phyloP scores from a whole-genome alignment of 495 filamentous ascomycete genomes.

The Xylaria sp. region DNA sequence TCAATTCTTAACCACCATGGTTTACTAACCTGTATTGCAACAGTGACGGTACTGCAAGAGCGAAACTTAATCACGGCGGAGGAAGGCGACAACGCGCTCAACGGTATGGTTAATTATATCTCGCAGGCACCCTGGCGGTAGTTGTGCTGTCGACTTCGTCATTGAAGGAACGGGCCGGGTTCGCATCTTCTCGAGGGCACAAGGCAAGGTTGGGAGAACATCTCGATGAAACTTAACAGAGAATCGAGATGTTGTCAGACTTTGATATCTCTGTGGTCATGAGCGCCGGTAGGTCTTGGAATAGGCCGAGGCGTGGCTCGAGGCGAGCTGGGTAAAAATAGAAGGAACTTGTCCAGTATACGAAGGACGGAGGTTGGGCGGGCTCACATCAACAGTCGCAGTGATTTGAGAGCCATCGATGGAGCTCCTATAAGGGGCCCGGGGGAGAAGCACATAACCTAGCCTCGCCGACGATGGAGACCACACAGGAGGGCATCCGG shows the following conservation, averaged over 20 bases:
- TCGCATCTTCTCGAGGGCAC: neutral
- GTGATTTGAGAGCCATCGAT: neutral
- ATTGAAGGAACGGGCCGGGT: neutral
- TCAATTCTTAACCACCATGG: neutral
- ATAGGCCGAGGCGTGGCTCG: conserved; percentile 6
- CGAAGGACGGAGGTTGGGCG: conserved; percentile 12
- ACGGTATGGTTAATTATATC: conserved; percentile 44
- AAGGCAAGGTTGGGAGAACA: conserved; percentile 6
- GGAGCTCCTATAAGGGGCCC: neutral
- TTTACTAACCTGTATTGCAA: conserved; percentile 6
- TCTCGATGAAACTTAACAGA: neutral
- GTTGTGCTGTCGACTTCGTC: neutral
- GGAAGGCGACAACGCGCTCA: conserved; percentile 41
- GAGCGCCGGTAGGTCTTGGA: conserved; percentile 15
- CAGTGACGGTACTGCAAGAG: conserved; percentile 42
- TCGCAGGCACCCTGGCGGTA: conserved; percentile 43
- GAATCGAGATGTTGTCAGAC: conserved; percentile 3
- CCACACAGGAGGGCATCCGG: neutral
- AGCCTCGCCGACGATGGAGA: neutral
- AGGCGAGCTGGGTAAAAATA: neutral
- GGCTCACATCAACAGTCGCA: neutral
- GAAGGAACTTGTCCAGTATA: conserved; percentile 19
- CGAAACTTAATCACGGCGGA: conserved; percentile 40
- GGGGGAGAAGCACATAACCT: neutral
- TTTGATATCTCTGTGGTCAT: conserved; percentile 1